Conservation (phyloP, 2,329 filamentous ascomycete species). For the Keithomyces neogunnii region DNA sequence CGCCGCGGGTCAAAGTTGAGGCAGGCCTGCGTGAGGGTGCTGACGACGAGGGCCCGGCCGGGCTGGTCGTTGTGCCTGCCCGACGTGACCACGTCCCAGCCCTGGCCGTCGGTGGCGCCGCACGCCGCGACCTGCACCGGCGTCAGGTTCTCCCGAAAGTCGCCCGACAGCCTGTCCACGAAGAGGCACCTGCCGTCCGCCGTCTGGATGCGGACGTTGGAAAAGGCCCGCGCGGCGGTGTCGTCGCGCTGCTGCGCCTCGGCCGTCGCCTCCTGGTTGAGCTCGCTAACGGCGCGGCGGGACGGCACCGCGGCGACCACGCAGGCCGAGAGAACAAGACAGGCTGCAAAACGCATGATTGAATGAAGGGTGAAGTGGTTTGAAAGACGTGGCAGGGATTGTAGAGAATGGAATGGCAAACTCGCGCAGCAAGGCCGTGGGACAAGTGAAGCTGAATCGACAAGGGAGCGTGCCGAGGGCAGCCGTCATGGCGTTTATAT, state of each 20-base stretch:
- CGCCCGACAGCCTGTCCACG: slow-evolving; percentile 37
- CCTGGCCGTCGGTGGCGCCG: slow-evolving; percentile 31
- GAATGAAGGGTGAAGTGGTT: neutral
- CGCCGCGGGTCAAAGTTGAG: slow-evolving; percentile 41
- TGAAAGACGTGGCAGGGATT: neutral
- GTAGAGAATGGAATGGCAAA: too few relatives aligned
- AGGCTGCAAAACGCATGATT: neutral
- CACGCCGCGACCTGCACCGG: slow-evolving; percentile 37
- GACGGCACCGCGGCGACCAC: neutral
- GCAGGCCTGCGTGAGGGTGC: slow-evolving; percentile 48
- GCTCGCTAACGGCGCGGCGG: slow-evolving; percentile 22
- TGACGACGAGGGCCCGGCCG: slow-evolving; percentile 43
- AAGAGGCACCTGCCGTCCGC: slow-evolving; percentile 36
- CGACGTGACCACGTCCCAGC: slow-evolving; percentile 39
- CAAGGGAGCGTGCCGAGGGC: too few relatives aligned
- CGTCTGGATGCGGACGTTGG: slow-evolving; percentile 35
- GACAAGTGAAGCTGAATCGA: too few relatives aligned
- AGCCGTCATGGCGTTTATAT: too few relatives aligned
- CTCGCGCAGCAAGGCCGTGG: too few relatives aligned
- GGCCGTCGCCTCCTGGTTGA: slow-evolving; percentile 33
- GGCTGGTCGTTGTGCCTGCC: slow-evolving; percentile 42
- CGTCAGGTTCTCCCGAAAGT: slow-evolving; percentile 39
- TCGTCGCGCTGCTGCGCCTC: slow-evolving; percentile 37
- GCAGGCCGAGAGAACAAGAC: slow-evolving; percentile 1
- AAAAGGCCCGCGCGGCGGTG: slow-evolving; percentile 34